phyloP scores from a whole-genome alignment of 495 filamentous ascomycete genomes.

The Xylona heveae region DNA sequence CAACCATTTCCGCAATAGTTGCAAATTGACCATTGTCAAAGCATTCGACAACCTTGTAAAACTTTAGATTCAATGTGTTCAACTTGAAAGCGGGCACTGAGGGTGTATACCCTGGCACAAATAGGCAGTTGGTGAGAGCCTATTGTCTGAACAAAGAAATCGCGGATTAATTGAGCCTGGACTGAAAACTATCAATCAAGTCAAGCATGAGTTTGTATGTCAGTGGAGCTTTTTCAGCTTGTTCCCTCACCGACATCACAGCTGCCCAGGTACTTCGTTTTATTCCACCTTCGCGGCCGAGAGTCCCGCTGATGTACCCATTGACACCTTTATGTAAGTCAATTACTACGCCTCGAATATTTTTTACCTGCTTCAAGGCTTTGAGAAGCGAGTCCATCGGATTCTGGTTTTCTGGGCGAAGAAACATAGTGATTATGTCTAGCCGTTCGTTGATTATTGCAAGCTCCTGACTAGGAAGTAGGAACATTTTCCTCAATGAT shows the following conservation, averaged over 20 bases:
- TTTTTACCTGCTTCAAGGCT: constrained; percentile 52
- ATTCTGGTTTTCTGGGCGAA: constrained; percentile 45
- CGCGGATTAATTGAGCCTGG: constrained; percentile 44
- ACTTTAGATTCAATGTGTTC: too few relatives aligned
- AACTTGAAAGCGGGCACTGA: too few relatives aligned
- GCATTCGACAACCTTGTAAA: constrained; percentile 15
- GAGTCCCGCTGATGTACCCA: constrained; percentile 38
- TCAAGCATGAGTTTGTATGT: too few relatives aligned
- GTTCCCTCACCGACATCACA: constrained; percentile 22
- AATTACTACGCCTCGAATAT: constrained; percentile 47
- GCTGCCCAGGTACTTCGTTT: constrained; percentile 51
- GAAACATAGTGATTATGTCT: constrained; percentile 40
- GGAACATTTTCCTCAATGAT: constrained; percentile 61
- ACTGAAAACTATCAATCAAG: constrained; percentile 42
- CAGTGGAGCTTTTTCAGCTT: too few relatives aligned
- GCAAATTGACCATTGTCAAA: constrained; percentile 28
- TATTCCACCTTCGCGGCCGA: constrained; percentile 30
- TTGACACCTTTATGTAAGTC: constrained; percentile 59
- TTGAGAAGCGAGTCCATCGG: constrained; percentile 33
- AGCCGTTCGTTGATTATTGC: constrained; percentile 54
- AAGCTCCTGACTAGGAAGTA: constrained; percentile 54
- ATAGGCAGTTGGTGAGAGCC: constrained; percentile 33
- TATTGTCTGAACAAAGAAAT: constrained; percentile 37
- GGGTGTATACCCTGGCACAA: constrained; percentile 37
- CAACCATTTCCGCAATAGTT: constrained; percentile 45